These are phyloP conservation scores for Colletotrichum plurivorum DNA, from an alignment of 2,329 filamentous ascomycete genomes.

Conservation along the genomic window DNA sequence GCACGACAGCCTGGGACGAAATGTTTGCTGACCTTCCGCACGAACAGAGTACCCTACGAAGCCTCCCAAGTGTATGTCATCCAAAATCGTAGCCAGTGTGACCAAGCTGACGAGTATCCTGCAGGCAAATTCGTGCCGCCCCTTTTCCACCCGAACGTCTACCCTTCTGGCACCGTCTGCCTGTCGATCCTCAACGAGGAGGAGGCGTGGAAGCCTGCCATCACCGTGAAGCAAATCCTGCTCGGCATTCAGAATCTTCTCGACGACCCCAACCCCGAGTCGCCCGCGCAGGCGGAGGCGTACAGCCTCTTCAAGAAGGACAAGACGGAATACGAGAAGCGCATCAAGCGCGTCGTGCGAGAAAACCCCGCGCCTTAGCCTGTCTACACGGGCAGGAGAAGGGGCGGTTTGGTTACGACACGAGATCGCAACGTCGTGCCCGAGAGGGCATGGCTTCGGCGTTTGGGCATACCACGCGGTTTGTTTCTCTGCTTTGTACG, in stretches of 20 bases:
- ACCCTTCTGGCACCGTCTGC: slow-evolving; percentile 97
- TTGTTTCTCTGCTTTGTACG: slow-evolving; percentile 38
- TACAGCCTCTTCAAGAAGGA: slow-evolving; percentile 98
- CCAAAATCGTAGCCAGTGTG: neutral
- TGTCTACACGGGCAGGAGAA: neutral
- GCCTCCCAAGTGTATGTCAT: slow-evolving; percentile 92
- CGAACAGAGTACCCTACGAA: slow-evolving; percentile 94
- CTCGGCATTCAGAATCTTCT: slow-evolving; percentile 96
- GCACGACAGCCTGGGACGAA: neutral
- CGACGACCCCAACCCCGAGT: slow-evolving; percentile 97
- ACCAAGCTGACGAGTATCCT: slow-evolving; percentile 19
- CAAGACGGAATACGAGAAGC: slow-evolving; percentile 86
- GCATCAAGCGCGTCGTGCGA: slow-evolving; percentile 87
- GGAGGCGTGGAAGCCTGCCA: slow-evolving; percentile 98
- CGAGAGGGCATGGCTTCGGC: slow-evolving; percentile 29
- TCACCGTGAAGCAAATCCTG: slow-evolving; percentile 98
- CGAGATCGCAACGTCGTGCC: slow-evolving; percentile 26
- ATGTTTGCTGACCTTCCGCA: slow-evolving; percentile 11
- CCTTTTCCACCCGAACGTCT: slow-evolving; percentile 98
- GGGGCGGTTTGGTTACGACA: slow-evolving; percentile 4
- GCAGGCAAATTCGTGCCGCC: slow-evolving; percentile 96
- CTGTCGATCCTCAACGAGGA: slow-evolving; percentile 98
- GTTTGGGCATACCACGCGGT: slow-evolving; percentile 40
- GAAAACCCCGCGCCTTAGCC: slow-evolving; percentile 85
- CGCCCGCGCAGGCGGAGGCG: slow-evolving; percentile 95